Conservation (phyloP, 768 basidiomycete species). For the Hebeloma cylindrosporum region DNA sequence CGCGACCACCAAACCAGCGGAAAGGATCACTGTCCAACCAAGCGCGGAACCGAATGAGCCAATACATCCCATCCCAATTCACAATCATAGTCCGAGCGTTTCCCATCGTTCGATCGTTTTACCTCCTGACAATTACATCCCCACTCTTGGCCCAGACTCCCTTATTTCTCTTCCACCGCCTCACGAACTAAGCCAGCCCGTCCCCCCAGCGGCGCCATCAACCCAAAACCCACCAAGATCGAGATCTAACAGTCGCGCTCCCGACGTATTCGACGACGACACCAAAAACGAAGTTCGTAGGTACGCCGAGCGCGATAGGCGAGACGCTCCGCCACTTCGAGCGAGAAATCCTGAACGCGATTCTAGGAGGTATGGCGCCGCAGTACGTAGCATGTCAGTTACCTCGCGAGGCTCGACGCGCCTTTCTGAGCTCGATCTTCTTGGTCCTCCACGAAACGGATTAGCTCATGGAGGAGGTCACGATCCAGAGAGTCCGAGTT, state of each 20-base stretch:
- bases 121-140: slow-evolving; percentile 53
- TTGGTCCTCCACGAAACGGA: slow-evolving; percentile 29
- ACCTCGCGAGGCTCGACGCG: slow-evolving; percentile 34
- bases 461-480: not conserved
- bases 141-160: slow-evolving; percentile 38
- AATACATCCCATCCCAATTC: slow-evolving; percentile 19
- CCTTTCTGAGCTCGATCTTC: slow-evolving; percentile 38
- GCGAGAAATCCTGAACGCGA: slow-evolving; percentile 3
- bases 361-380: not conserved
- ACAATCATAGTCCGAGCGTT: slow-evolving; percentile 19
- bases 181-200: slow-evolving; percentile 40
- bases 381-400: slow-evolving; percentile 20
- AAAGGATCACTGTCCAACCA: slow-evolving; percentile 17
- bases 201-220: slow-evolving; percentile 14
- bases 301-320: not conserved
- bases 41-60: slow-evolving; percentile 13
- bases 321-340: not conserved
- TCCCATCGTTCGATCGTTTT: slow-evolving; percentile 29
- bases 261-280: not conserved
- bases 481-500: not conserved
- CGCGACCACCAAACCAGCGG: not conserved
- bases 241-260: slow-evolving; percentile 5
- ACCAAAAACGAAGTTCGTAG: not conserved
- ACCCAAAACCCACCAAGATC: not conserved
- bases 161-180: slow-evolving; percentile 51